These are phyloP conservation scores for Solanum medicagineum DNA, from an alignment of 257 asterid genomes.

Conservation along the genomic window DNA sequence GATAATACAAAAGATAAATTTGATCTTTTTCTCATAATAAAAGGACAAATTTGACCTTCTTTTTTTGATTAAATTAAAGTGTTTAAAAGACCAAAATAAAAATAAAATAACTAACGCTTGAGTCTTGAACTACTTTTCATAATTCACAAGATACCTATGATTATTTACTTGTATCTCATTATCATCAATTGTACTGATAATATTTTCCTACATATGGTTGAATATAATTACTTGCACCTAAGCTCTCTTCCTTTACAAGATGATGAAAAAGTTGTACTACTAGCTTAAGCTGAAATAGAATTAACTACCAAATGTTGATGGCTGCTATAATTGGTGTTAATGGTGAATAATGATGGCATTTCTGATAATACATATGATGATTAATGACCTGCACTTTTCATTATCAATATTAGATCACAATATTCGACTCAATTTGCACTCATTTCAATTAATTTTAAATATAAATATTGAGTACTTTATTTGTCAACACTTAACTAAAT, in stretches of 20 bases:
- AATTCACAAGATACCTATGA: neutral
- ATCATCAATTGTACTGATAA: neutral
- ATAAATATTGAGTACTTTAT: fast-evolving
- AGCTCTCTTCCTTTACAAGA: neutral
- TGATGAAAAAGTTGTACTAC: neutral
- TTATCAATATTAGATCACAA: neutral
- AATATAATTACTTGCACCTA: neutral
- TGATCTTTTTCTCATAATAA: neutral
- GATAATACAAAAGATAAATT: neutral
- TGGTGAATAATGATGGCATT: neutral
- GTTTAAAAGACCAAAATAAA: neutral
- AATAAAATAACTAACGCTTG: neutral
- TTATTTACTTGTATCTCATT: neutral
- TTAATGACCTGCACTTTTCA: neutral
- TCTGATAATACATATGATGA: neutral
- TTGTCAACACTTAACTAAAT: neutral
- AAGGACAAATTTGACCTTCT: neutral
- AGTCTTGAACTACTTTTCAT: neutral
- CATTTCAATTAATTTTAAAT: fast-evolving
- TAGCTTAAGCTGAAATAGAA: neutral
- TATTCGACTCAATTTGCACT: neutral
- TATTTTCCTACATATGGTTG: neutral
- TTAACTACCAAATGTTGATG: neutral
- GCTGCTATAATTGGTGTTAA: neutral
- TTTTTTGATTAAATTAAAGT: neutral